Conservation (phyloP, 352 stramenopile genomes). For the Ochromonadaceae sp. region DNA sequence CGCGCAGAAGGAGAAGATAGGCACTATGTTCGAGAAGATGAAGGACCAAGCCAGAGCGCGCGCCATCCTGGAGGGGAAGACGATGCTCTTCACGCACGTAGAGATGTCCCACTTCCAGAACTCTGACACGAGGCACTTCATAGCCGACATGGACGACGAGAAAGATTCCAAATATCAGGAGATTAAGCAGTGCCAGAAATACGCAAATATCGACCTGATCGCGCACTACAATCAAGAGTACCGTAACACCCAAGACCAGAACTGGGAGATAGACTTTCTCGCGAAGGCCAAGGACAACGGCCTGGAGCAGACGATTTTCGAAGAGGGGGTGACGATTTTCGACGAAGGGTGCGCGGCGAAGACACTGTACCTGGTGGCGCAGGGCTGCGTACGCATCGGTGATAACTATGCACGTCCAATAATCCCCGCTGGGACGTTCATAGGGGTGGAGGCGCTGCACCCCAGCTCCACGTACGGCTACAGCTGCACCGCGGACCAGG, state of each 20-base stretch:
- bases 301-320: too few species aligned
- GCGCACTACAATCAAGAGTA: background rate
- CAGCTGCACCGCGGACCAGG: too few species aligned
- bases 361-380: too few species aligned
- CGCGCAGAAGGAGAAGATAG: background rate
- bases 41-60: background rate
- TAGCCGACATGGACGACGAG: background rate
- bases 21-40: background rate
- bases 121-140: constrained; percentile 10
- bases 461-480: too few species aligned
- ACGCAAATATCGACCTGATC: constrained; percentile 6
- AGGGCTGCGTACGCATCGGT: too few species aligned
- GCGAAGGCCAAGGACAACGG: too few species aligned
- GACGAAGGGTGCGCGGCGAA: too few species aligned
- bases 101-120: constrained; percentile 3
- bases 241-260: background rate
- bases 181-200: background rate
- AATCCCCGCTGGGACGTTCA: too few species aligned
- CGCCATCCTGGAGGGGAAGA: background rate
- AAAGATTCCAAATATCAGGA: background rate
- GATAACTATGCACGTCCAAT: too few species aligned
- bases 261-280: background rate
- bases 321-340: too few species aligned
- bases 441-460: too few species aligned
- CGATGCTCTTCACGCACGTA: background rate